Evolutionary conservation across 345 rosid genomes (phyloP).

Genomic region (Gossypium turneri): DNA sequence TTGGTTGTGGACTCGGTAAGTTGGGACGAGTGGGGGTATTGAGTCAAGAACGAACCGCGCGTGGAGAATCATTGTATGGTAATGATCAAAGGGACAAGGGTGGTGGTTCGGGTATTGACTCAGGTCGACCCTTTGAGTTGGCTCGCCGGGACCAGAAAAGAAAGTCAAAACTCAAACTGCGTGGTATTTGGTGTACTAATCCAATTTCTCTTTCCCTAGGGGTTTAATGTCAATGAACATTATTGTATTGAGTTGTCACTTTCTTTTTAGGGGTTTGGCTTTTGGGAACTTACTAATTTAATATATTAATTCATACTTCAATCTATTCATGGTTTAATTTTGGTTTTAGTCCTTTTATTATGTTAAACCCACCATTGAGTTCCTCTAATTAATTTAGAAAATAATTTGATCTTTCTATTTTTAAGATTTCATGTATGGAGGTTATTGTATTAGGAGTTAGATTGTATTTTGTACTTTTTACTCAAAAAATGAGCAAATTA

Average conservation of each 20-base stretch:
- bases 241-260: not conserved
- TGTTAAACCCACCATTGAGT: no score
- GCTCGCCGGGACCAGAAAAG: no score
- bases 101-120: conserved; percentile 99
- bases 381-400: no score
- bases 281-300: not conserved
- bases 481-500: no score
- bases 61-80: conserved; percentile 52
- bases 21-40: conserved; percentile 40
- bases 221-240: not conserved
- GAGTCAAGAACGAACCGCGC: conserved; percentile 99
- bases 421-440: no score
- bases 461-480: no score
- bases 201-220: not conserved
- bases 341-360: no score
- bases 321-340: not conserved
- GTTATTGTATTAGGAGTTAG: no score
- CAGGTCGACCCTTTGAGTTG: conserved; percentile 9
- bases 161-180: not conserved
- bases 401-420: no score
- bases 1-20: conserved; percentile 3
- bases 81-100: conserved; percentile 45
- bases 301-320: not conserved
- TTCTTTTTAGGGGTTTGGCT: not conserved
- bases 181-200: conserved; percentile 5